A percentile compares a stretch with the other conserved stretches of the same genome.
Evolutionary conservation across 257 asterid species (phyloP).

Genomic region (Jacaranda copaia): DNA sequence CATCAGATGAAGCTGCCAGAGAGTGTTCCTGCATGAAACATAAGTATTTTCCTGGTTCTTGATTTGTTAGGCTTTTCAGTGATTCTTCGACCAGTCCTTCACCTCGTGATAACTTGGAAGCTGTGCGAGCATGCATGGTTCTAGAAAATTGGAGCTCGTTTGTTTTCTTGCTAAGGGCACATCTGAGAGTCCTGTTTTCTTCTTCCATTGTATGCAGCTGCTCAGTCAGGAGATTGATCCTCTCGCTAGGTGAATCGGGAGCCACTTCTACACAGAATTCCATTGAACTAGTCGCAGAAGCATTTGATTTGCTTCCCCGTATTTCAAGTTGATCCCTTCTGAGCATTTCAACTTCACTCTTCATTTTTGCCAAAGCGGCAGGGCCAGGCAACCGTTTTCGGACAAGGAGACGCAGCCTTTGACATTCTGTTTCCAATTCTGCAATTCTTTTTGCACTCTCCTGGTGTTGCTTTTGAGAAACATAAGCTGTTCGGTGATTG

Average conservation of each 20-base stretch:
- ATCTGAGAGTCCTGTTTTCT: slow-evolving; percentile 62
- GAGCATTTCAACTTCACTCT: slow-evolving; percentile 59
- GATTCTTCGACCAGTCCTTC: slow-evolving; percentile 41
- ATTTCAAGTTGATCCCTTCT: slow-evolving; percentile 53
- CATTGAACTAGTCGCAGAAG: slow-evolving; percentile 44
- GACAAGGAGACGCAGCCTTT: slow-evolving; percentile 72
- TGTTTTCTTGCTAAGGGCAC: slow-evolving; percentile 46
- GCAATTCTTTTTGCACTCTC: slow-evolving; percentile 72
- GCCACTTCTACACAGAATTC: slow-evolving; percentile 45
- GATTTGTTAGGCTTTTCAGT: slow-evolving; percentile 27
- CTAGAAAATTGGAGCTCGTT: slow-evolving; percentile 43
- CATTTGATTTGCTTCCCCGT: slow-evolving; percentile 53
- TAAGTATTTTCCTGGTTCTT: slow-evolving; percentile 42
- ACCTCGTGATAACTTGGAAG: slow-evolving; percentile 38
- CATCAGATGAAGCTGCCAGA: slow-evolving; percentile 57
- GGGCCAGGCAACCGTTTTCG: slow-evolving; percentile 75
- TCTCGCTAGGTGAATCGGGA: slow-evolving; percentile 50
- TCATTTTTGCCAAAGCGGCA: slow-evolving; percentile 70
- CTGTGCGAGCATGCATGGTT: slow-evolving; percentile 33
- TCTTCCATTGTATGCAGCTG: slow-evolving; percentile 62
- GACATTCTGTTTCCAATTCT: slow-evolving; percentile 79
- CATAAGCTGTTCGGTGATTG: slow-evolving; percentile 65
- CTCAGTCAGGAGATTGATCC: slow-evolving; percentile 49
- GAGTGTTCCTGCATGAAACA: slow-evolving; percentile 44
- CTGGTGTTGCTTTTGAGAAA: slow-evolving; percentile 59